Conservation (phyloP, 2,329 filamentous ascomycete genomes). For the Metarhizium sp. region DNA sequence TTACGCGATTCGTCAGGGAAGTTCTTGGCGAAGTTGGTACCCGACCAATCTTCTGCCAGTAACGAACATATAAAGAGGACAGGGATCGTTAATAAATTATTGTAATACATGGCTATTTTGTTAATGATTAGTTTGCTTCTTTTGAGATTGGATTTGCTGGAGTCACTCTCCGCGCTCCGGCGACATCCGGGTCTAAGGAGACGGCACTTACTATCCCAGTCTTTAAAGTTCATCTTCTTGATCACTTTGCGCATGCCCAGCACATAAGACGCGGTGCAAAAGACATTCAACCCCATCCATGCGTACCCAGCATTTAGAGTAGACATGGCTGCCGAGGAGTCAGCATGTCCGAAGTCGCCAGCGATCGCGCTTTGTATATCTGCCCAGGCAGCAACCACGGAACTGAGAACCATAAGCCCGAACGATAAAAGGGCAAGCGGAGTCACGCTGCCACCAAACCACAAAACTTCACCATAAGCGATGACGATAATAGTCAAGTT, state of each 20-base stretch:
- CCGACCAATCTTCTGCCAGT: slow-evolving; percentile 85
- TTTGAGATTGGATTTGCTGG: not conserved
- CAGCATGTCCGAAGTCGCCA: slow-evolving; percentile 44
- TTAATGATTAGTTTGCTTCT: slow-evolving; percentile 16
- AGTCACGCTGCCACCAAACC: slow-evolving; percentile 92
- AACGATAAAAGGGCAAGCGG: slow-evolving; percentile 86
- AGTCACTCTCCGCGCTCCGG: not conserved
- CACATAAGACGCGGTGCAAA: slow-evolving; percentile 85
- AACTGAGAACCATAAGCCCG: slow-evolving; percentile 92
- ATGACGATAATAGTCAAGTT: slow-evolving; percentile 98
- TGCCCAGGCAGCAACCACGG: slow-evolving; percentile 90
- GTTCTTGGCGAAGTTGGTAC: slow-evolving; percentile 72
- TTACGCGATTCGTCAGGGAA: slow-evolving; percentile 79
- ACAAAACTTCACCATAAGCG: slow-evolving; percentile 94
- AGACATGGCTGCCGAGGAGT: slow-evolving; percentile 67
- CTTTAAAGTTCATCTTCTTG: slow-evolving; percentile 99
- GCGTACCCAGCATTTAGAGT: slow-evolving; percentile 91
- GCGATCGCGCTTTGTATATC: slow-evolving; percentile 82
- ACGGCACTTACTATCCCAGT: slow-evolving; percentile 82
- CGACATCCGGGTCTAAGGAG: not conserved
- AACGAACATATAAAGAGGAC: slow-evolving; percentile 77
- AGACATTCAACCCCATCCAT: slow-evolving; percentile 96
- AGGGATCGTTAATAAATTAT: slow-evolving; percentile 94
- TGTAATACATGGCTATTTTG: slow-evolving; percentile 94
- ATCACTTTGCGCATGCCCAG: slow-evolving; percentile 96